These are phyloP conservation scores for Entoloma clypeatum DNA, from an alignment of 1,284 basidiomycete genomes.

Conservation along the genomic window DNA sequence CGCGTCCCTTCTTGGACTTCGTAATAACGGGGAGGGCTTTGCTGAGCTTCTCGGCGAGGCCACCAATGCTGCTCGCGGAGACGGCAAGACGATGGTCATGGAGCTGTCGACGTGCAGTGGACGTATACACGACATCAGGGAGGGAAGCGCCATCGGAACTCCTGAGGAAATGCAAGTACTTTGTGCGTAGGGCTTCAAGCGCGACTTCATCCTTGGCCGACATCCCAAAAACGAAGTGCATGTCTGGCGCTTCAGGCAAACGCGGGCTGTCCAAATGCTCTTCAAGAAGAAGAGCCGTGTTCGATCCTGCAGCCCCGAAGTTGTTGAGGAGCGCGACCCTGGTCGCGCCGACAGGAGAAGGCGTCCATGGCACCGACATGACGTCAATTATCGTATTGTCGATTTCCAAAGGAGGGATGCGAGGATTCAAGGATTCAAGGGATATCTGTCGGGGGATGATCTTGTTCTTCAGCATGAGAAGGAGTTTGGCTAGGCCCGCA, in stretches of 20 bases:
- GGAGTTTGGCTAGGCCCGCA: constrained; percentile 63
- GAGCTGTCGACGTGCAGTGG: constrained; percentile 58
- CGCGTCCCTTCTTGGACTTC: constrained; percentile 25
- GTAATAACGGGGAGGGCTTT: constrained; percentile 32
- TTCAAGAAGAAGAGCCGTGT: constrained; percentile 58
- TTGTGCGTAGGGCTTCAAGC: constrained; percentile 42
- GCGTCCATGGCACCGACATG: constrained; percentile 38
- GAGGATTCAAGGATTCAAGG: constrained; percentile 51
- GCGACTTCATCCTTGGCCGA: constrained; percentile 53
- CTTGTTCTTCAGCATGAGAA: constrained; percentile 60
- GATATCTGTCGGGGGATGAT: constrained; percentile 60
- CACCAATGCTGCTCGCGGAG: constrained; percentile 36
- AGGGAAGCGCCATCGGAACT: constrained; percentile 29
- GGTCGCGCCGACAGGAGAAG: constrained; percentile 27
- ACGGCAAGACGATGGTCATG: constrained; percentile 51
- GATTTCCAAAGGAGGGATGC: constrained; percentile 43
- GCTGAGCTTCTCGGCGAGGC: constrained; percentile 43
- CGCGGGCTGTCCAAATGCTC: constrained; percentile 30
- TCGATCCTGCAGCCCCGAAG: constrained; percentile 73
- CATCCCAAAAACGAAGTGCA: constrained; percentile 47
- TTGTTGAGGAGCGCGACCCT: constrained; percentile 65
- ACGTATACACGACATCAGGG: constrained; percentile 56
- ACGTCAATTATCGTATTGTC: constrained; percentile 53
- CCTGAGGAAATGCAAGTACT: constrained; percentile 45
- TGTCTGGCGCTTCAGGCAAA: neutral